These are phyloP conservation scores for Cladosporium sp. DNA, from an alignment of 2,329 filamentous ascomycete species.

Conservation along the genomic window DNA sequence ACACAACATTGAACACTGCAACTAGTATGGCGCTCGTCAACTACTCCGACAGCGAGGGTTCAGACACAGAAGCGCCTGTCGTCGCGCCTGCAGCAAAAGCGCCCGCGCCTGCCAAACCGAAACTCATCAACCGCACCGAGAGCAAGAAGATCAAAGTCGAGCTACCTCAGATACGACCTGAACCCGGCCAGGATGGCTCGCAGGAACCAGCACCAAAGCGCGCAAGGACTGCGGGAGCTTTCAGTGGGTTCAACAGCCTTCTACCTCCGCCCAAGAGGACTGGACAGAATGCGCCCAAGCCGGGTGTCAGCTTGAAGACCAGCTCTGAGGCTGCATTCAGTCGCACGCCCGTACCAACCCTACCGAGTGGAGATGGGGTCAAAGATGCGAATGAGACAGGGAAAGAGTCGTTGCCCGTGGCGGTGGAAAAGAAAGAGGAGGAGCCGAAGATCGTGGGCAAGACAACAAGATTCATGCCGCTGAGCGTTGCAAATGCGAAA, in stretches of 20 bases:
- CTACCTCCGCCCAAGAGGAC: slow-evolving; percentile 76
- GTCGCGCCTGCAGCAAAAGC: slow-evolving; percentile 30
- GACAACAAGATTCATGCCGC: slow-evolving; percentile 81
- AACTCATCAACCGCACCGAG: slow-evolving; percentile 59
- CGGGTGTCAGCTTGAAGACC: slow-evolving; percentile 75
- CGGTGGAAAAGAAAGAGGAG: slow-evolving; percentile 38
- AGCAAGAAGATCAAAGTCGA: slow-evolving; percentile 85
- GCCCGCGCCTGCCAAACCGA: slow-evolving; percentile 41
- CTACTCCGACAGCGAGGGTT: slow-evolving; percentile 77
- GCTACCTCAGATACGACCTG: slow-evolving; percentile 59
- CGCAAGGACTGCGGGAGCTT: slow-evolving; percentile 63
- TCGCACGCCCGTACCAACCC: slow-evolving; percentile 57
- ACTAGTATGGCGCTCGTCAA: slow-evolving; percentile 71
- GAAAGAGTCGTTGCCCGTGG: not conserved
- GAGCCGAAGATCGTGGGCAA: slow-evolving; percentile 73
- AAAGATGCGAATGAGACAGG: slow-evolving; percentile 1
- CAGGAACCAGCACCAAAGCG: slow-evolving; percentile 69
- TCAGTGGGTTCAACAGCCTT: slow-evolving; percentile 82
- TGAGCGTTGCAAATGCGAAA: slow-evolving; percentile 77
- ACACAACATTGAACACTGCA: not conserved
- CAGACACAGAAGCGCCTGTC: slow-evolving; percentile 51
- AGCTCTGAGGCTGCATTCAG: slow-evolving; percentile 80
- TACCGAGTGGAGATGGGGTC: slow-evolving; percentile 31
- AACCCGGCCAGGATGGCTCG: slow-evolving; percentile 40
- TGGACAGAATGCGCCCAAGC: slow-evolving; percentile 43